Conservation (phyloP, 257 asterid species). For the Nicotiana sylvestris region DNA sequence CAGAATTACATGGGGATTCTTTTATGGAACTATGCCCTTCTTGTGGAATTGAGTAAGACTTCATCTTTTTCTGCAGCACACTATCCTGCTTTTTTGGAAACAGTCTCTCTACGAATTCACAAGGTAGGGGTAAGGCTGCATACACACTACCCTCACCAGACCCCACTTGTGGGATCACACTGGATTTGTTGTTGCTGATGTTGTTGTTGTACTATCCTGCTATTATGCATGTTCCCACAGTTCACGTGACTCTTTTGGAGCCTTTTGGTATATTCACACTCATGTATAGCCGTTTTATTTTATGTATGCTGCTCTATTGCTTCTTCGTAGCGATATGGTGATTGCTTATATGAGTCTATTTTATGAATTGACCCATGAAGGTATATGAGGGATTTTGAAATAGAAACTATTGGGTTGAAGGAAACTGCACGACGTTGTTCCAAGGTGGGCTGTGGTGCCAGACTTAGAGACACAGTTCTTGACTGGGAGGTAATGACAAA, state of each 20-base stretch:
- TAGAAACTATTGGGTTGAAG: conserved; percentile 90
- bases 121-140: too few species aligned
- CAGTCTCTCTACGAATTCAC: too few species aligned
- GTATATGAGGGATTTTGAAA: conserved; percentile 87
- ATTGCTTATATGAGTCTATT: neutral
- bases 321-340: conserved; percentile 7
- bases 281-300: neutral
- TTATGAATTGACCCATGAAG: conserved; percentile 38
- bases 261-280: neutral
- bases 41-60: conserved; percentile 82
- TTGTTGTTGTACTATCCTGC: neutral
- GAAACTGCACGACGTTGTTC: conserved; percentile 82
- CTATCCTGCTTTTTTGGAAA: neutral
- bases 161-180: too few species aligned
- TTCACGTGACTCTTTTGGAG: neutral
- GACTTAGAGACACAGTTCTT: conserved; percentile 91
- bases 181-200: too few species aligned
- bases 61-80: conserved; percentile 8
- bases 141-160: too few species aligned
- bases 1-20: conserved; percentile 91
- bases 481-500: conserved; percentile 84
- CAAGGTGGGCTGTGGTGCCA: conserved; percentile 56
- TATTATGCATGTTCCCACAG: neutral
- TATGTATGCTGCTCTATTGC: neutral
- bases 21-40: conserved; percentile 85